Conservation (phyloP, 306 rosid species). For the Rubus idaeus region DNA sequence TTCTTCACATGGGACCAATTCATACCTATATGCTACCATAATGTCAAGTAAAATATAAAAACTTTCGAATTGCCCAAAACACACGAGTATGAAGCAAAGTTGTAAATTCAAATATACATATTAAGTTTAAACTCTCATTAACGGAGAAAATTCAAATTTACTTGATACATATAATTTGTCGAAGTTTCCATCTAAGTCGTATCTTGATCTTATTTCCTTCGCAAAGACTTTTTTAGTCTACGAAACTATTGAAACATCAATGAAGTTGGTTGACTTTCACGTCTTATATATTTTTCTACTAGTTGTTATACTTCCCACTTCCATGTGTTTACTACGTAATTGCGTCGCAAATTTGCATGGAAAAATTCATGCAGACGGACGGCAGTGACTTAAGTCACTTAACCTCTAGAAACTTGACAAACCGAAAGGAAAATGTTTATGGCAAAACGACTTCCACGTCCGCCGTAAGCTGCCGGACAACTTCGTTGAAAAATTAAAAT, state of each 20-base stretch:
- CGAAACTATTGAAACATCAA: background rate
- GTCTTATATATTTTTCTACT: background rate
- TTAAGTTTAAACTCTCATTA: no score
- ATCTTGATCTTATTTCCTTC: background rate
- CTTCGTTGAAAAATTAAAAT: background rate
- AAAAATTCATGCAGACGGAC: conserved; percentile 3
- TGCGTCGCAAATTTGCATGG: background rate
- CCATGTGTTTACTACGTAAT: conserved; percentile 1
- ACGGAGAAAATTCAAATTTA: no score
- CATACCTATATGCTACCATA: background rate
- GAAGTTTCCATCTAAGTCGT: background rate
- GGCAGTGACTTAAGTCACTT: background rate
- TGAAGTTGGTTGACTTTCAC: background rate
- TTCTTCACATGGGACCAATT: background rate
- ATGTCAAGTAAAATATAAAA: background rate
- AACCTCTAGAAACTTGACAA: background rate
- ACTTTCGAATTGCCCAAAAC: background rate
- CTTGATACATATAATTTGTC: background rate
- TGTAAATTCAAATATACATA: no score
- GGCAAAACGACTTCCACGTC: background rate
- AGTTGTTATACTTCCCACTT: background rate
- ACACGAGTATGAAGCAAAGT: background rate
- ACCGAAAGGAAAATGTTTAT: background rate
- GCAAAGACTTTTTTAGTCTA: background rate
- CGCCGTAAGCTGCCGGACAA: background rate